A percentile compares a stretch with the other conserved stretches of the same genome.
phyloP scores from a whole-genome alignment of 192 early-diverging fungal genomes.

The Coemansia sp. region DNA sequence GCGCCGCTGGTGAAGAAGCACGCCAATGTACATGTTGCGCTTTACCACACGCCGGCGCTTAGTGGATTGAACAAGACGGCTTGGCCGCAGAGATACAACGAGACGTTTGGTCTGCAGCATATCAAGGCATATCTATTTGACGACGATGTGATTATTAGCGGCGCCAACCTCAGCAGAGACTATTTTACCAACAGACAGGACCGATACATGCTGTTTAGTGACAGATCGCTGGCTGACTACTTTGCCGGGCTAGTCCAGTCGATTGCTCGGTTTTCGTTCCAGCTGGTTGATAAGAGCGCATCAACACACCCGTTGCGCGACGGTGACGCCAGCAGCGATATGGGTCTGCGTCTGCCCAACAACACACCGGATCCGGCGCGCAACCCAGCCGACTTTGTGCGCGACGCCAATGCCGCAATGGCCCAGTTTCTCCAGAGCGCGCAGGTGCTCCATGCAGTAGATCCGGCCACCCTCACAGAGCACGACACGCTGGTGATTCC shows the following conservation, averaged over 20 bases:
- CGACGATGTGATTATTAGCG: constrained; percentile 73
- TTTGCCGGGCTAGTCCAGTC: constrained; percentile 67
- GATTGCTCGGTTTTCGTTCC: constrained; percentile 68
- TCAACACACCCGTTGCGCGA: constrained; percentile 13
- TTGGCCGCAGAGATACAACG: constrained; percentile 87
- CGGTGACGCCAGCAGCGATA: not conserved
- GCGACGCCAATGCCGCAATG: constrained; percentile 55
- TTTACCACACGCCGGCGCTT: constrained; percentile 91
- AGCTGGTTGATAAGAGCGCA: constrained; percentile 10
- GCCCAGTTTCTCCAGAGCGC: constrained; percentile 53
- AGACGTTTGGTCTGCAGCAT: constrained; percentile 92
- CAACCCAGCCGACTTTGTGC: constrained; percentile 59
- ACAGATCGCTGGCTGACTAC: constrained; percentile 64
- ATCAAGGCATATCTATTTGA: constrained; percentile 94
- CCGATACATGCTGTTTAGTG: constrained; percentile 78
- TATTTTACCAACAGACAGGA: constrained; percentile 97
- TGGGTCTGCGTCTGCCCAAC: constrained; percentile 16
- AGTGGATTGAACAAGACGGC: constrained; percentile 65
- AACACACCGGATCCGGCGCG: constrained; percentile 60
- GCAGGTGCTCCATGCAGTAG: constrained; percentile 12
- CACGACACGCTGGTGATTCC: constrained; percentile 76
- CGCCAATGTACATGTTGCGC: constrained; percentile 62
- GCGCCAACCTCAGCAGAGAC: constrained; percentile 90
- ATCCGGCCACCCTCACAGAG: constrained; percentile 7
- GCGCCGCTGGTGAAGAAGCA: constrained; percentile 30